Conservation (phyloP, 139 green algal species). For the Auxenochlorella protothecoides region DNA sequence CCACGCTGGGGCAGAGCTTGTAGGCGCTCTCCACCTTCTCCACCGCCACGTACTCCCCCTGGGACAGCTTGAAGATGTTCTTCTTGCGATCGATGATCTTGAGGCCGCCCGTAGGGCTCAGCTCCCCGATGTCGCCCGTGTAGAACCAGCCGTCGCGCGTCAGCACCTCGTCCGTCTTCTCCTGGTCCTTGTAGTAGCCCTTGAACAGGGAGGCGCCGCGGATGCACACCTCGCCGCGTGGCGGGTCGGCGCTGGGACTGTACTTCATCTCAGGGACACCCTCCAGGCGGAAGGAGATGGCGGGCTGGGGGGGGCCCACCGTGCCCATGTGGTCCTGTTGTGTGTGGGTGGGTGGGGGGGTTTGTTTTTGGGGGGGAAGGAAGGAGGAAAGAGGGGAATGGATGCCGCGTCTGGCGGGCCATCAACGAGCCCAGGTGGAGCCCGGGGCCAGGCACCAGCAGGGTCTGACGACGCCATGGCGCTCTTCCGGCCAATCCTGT, state of each 20-base stretch:
- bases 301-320: constrained; percentile 68
- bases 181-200: constrained; percentile 87
- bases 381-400: no score
- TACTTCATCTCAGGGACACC: constrained; percentile 87
- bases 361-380: no score
- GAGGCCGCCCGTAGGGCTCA: constrained; percentile 60
- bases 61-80: constrained; percentile 99
- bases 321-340: constrained; percentile 47
- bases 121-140: constrained; percentile 85
- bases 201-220: constrained; percentile 66
- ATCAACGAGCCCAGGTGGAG: no score
- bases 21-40: constrained; percentile 90
- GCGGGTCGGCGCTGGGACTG: constrained; percentile 49
- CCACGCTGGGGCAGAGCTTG: constrained; percentile 65
- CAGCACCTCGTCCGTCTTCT: constrained; percentile 40
- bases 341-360: not conserved
- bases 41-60: constrained; percentile 93
- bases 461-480: no score
- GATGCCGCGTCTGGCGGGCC: no score
- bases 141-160: constrained; percentile 83
- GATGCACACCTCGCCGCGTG: constrained; percentile 61
- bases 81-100: constrained; percentile 96
- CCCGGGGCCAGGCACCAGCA: no score
- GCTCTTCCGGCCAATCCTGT: no score
- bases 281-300: constrained; percentile 68